These are phyloP conservation scores for Geotrichum candidum DNA, from an alignment of 1,139 yeast species.

Conservation along the genomic window DNA sequence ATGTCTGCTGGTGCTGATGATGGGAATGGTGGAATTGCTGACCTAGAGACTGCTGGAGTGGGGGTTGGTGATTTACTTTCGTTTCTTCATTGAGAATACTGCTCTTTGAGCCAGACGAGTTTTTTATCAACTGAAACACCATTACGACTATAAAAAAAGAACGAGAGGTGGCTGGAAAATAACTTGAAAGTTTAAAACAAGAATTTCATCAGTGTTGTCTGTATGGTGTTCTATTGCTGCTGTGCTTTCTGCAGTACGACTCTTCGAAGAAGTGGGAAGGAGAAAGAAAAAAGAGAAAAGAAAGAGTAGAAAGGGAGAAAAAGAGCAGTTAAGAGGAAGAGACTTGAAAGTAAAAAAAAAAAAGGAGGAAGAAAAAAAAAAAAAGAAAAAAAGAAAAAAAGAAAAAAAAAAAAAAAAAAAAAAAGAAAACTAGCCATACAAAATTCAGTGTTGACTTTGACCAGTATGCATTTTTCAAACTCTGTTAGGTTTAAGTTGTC, in stretches of 20 bases:
- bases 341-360: neutral
- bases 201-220: neutral
- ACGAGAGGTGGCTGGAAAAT: neutral
- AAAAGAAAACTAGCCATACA: neutral
- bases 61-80: neutral
- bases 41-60: neutral
- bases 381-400: neutral
- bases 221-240: neutral
- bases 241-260: neutral
- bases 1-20: neutral
- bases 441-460: neutral
- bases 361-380: neutral
- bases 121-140: neutral
- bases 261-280: neutral
- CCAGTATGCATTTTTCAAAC: neutral
- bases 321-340: neutral
- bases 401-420: neutral
- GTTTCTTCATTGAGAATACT: neutral
- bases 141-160: neutral
- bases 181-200: neutral
- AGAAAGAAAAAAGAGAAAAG: neutral
- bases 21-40: neutral
- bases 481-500: neutral
- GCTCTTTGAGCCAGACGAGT: neutral
- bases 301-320: neutral